phyloP scores from a whole-genome alignment of 495 filamentous ascomycete species.

The Penicillium simplicissimum region DNA sequence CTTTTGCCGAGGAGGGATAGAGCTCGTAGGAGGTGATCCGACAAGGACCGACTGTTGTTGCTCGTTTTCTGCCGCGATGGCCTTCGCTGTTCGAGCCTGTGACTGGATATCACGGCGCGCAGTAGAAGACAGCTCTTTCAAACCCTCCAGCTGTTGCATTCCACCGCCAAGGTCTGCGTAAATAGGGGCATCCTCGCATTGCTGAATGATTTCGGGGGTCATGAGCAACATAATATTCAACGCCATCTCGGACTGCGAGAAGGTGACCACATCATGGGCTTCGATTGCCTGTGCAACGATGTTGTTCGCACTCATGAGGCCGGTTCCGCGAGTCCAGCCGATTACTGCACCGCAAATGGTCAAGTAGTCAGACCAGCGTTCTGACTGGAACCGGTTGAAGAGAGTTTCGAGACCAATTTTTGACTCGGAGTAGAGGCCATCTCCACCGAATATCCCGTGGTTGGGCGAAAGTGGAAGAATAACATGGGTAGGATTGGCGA shows the following conservation, averaged over 20 bases:
- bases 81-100: slow-evolving; percentile 86
- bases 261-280: slow-evolving; percentile 89
- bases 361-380: slow-evolving; percentile 74
- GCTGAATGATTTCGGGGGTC: slow-evolving; percentile 86
- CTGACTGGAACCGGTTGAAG: slow-evolving; percentile 93
- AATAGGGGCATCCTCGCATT: slow-evolving; percentile 88
- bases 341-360: slow-evolving; percentile 93
- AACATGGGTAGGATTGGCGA: slow-evolving; percentile 89
- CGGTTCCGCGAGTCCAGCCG: slow-evolving; percentile 95
- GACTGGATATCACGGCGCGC: slow-evolving; percentile 83
- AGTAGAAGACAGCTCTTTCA: slow-evolving; percentile 81
- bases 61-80: slow-evolving; percentile 85
- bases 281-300: slow-evolving; percentile 91
- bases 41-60: slow-evolving; percentile 83
- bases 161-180: slow-evolving; percentile 94
- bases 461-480: slow-evolving; percentile 94
- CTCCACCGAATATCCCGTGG: slow-evolving; percentile 93
- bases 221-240: slow-evolving; percentile 94
- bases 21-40: slow-evolving; percentile 62
- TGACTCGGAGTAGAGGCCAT: slow-evolving; percentile 95
- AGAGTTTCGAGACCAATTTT: slow-evolving; percentile 85
- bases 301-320: slow-evolving; percentile 94
- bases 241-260: slow-evolving; percentile 96
- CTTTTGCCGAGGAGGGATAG: too few species aligned
- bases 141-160: slow-evolving; percentile 86